A percentile compares a stretch with the other conserved stretches of the same genome.
Conservation (phyloP, 139 green algal species). For the Chlorella sp. region DNA sequence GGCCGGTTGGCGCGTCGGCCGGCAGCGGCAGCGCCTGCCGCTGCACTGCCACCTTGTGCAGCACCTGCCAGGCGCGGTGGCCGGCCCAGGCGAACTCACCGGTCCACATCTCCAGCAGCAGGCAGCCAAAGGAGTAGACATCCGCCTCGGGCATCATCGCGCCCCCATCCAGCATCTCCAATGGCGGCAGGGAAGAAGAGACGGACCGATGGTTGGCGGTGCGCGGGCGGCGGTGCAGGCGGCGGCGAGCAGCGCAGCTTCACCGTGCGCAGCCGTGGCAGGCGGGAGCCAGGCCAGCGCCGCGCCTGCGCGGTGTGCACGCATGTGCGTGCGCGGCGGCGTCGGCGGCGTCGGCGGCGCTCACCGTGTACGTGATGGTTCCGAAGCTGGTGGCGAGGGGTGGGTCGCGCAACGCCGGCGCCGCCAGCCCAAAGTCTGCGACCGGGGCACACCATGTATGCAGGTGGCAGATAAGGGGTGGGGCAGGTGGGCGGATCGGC, state of each 20-base stretch:
- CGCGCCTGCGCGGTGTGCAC: constrained; percentile 6
- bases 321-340: too few relatives aligned
- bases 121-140: neutral
- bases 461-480: too few relatives aligned
- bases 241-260: too few relatives aligned
- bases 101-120: constrained; percentile 11
- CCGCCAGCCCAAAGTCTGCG: constrained; percentile 16
- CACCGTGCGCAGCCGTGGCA: too few relatives aligned
- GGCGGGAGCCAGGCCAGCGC: neutral
- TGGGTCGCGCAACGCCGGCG: neutral
- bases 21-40: constrained; percentile 2
- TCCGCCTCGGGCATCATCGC: too few relatives aligned
- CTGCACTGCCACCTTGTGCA: too few relatives aligned
- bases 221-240: neutral
- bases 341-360: too few relatives aligned
- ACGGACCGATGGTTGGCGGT: neutral
- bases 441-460: constrained; percentile 20
- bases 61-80: neutral
- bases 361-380: constrained; percentile 20
- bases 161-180: too few relatives aligned
- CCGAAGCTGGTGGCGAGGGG: neutral
- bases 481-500: too few relatives aligned
- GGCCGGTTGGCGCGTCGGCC: neutral
- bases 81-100: constrained; percentile 17
- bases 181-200: too few relatives aligned